Evolutionary conservation across 225 moss, liverwort and hornwort genomes (phyloP), one percentile per base, ranked within the genome.

Genomic region (Polytrichum commune): DNA sequence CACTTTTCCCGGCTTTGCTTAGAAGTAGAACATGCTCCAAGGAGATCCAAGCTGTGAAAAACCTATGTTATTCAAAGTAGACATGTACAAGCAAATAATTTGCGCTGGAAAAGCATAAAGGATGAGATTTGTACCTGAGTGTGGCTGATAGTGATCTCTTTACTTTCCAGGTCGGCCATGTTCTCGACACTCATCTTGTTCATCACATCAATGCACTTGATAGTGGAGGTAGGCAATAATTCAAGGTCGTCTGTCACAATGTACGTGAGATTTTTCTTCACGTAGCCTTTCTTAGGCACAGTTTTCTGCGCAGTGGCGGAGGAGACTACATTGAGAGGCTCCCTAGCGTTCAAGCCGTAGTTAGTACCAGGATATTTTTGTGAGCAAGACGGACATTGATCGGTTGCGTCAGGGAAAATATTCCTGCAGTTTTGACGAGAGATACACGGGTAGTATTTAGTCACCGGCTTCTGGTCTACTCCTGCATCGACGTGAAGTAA

Each of bases 171-270:
- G 66, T 86, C 82, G 27, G 74, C 66, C 29, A 86, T 68, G n/a
- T 72, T 76, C 72, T 79, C 82, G n/a, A 79, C 70, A 57, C 68
- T 71, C 29, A 82, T 75, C 76, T 79, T 69, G 65, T 77, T 86
- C 0, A 82, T 76, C 23, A 77, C 61, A 67, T 72, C 62, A 60
- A 86, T 71, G 63, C 82, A 71, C 72, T 77, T 82, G 65, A 79
- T 74, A 7, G 86, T 73, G 9, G 79, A 82, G 56, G 74, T 77
- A 5, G 79, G 69, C 64, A 72, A 69, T 19, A 82, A 75, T 65
- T 82, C 82, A 20, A 82, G n/a, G 8, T 66, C 67, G 67, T 80
- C 77, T 25, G 79, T 82, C 53, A 86, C 65, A 23, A 86, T 77
- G 5, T 74, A 86, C 5, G 79, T 74, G 7, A 62, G 16, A 19